Evolutionary conservation across 345 rosid species (phyloP).

Genomic region (Fremontodendron californicum): DNA sequence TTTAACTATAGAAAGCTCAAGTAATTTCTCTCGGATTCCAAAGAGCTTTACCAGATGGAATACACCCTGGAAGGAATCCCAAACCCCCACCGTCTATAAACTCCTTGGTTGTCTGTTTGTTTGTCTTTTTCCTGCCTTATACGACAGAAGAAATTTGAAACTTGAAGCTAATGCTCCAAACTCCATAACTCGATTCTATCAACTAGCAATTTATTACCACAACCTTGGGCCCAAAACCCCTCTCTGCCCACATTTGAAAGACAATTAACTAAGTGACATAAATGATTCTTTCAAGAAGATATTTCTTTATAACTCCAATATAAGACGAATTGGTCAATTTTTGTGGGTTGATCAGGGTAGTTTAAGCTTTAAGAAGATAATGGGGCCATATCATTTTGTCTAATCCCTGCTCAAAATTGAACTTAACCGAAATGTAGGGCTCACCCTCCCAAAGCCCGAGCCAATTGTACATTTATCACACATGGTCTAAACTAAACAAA

Average conservation of each 20-base stretch:
- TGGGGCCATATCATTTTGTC: background rate
- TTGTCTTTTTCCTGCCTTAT: slow-evolving; percentile 8
- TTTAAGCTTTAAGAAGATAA: background rate
- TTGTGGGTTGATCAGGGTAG: background rate
- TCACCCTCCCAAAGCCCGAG: background rate
- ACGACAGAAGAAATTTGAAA: slow-evolving; percentile 3
- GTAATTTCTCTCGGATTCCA: background rate
- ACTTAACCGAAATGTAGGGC: background rate
- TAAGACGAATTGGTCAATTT: background rate
- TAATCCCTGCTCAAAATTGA: background rate
- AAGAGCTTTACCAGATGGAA: background rate
- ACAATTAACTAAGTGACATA: background rate
- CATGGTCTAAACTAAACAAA: background rate
- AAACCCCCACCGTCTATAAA: background rate
- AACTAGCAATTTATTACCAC: background rate
- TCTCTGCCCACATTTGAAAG: background rate
- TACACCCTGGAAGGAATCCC: slow-evolving; percentile 3
- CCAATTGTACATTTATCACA: background rate
- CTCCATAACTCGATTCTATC: background rate
- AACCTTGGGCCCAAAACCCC: slow-evolving; percentile 1
- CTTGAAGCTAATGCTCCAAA: slow-evolving; percentile 7
- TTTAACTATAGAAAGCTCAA: background rate
- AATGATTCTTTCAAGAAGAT: background rate
- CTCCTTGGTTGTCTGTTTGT: background rate
- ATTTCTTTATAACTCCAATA: background rate